Conservation (phyloP, 768 basidiomycete species). For the Trametes cubensis region DNA sequence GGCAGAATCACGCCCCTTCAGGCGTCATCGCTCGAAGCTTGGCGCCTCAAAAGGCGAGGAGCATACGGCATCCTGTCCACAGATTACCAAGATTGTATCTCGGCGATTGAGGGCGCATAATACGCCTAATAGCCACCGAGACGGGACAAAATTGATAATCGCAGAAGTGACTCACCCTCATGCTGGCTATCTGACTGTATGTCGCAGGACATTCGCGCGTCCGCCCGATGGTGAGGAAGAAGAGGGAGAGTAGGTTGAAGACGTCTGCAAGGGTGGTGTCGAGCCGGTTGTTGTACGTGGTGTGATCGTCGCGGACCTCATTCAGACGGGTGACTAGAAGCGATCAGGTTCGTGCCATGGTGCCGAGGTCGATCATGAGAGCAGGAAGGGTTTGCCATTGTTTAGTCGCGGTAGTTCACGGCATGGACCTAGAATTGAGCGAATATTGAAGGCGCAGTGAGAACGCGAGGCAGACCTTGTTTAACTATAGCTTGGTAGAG, state of each 20-base stretch:
- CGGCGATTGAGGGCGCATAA: slow-evolving; percentile 11
- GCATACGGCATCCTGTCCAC: slow-evolving; percentile 11
- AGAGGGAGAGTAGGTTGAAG: slow-evolving; percentile 91
- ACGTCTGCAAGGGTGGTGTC: slow-evolving; percentile 97
- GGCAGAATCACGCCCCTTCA: background rate
- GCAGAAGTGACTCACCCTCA: slow-evolving; percentile 71
- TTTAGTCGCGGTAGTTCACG: slow-evolving; percentile 3
- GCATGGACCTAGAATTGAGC: background rate
- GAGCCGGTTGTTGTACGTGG: slow-evolving; percentile 81
- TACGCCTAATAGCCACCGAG: slow-evolving; percentile 6
- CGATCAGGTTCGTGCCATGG: slow-evolving; percentile 9
- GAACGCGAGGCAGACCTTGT: slow-evolving; percentile 64
- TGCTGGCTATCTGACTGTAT: slow-evolving; percentile 94
- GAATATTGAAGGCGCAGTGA: background rate
- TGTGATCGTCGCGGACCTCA: slow-evolving; percentile 80
- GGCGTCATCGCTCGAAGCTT: slow-evolving; percentile 9
- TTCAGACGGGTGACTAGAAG: slow-evolving; percentile 84
- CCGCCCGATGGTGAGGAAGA: slow-evolving; percentile 98
- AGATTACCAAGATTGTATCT: slow-evolving; percentile 5
- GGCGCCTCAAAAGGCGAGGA: background rate
- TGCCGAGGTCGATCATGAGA: slow-evolving; percentile 16
- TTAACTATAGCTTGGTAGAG: slow-evolving; percentile 93
- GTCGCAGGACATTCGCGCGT: slow-evolving; percentile 92
- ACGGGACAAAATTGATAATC: slow-evolving; percentile 6
- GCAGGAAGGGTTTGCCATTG: slow-evolving; percentile 8